A percentile compares a stretch with the other conserved stretches of the same genome.
phyloP scores from a whole-genome alignment of 1,284 basidiomycete genomes.

The Mycosarcoma maydis region DNA sequence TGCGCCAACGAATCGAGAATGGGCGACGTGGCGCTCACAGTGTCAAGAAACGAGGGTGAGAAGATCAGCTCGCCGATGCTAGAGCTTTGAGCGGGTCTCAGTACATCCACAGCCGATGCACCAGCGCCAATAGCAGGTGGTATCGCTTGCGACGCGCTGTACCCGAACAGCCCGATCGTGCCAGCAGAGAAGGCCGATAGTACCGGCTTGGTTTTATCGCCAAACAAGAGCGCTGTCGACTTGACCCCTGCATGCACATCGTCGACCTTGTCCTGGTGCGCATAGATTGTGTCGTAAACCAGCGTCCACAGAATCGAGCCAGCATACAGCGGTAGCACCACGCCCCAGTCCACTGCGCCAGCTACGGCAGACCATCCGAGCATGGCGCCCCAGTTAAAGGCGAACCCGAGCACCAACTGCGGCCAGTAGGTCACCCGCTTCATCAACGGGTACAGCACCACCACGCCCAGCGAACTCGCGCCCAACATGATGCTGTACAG shows the following conservation, averaged over 20 bases:
- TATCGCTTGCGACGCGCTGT: slow-evolving; percentile 69
- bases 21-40: slow-evolving; percentile 4
- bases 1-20: slow-evolving; percentile 24
- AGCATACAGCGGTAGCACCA: slow-evolving; percentile 82
- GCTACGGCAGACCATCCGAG: slow-evolving; percentile 96
- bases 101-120: slow-evolving; percentile 6
- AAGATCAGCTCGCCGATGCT: slow-evolving; percentile 27
- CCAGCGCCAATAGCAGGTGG: slow-evolving; percentile 17
- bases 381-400: slow-evolving; percentile 97
- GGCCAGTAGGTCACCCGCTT: slow-evolving; percentile 98
- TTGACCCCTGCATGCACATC: slow-evolving; percentile 89
- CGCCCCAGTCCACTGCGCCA: slow-evolving; percentile 79
- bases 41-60: slow-evolving; percentile 17
- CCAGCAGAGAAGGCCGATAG: slow-evolving; percentile 79
- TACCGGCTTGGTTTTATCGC: slow-evolving; percentile 77
- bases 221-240: slow-evolving; percentile 90
- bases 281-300: slow-evolving; percentile 97
- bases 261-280: slow-evolving; percentile 97
- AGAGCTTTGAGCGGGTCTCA: slow-evolving; percentile 6
- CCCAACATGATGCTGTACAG: slow-evolving; percentile 93
- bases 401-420: slow-evolving; percentile 78
- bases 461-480: slow-evolving; percentile 86
- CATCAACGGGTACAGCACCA: slow-evolving; percentile 94
- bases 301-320: slow-evolving; percentile 93
- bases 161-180: slow-evolving; percentile 79